A percentile compares a stretch with the other conserved stretches of the same genome.
These are phyloP conservation scores for Neospermospora avenae DNA, from an alignment of 2,329 filamentous ascomycete genomes.

Conservation along the genomic window DNA sequence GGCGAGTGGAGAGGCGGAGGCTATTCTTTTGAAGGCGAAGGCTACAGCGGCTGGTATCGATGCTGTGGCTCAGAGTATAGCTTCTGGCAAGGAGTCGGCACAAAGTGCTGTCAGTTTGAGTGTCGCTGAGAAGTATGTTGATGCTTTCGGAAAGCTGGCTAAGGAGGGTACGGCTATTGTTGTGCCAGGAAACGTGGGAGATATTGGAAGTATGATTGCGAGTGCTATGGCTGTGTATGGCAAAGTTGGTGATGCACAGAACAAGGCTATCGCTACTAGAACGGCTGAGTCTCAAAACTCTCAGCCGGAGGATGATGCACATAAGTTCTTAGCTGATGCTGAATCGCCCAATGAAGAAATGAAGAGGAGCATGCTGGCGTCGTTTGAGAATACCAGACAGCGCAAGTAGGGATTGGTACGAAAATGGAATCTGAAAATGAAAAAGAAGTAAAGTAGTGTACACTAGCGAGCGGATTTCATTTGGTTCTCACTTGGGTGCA, in stretches of 20 bases:
- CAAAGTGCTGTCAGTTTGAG: conserved; percentile 81
- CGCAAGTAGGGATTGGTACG: conserved; percentile 23
- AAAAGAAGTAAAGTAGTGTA: conserved; percentile 18
- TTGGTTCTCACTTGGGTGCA: conserved; percentile 5
- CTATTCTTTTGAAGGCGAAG: conserved; percentile 78
- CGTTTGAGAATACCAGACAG: conserved; percentile 41
- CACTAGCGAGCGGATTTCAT: conserved; percentile 16
- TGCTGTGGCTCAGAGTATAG: conserved; percentile 74
- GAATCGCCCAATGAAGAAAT: conserved; percentile 40
- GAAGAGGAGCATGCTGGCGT: conserved; percentile 46
- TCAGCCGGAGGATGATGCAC: conserved; percentile 27
- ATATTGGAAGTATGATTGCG: conserved; percentile 95
- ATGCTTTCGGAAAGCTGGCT: conserved; percentile 86
- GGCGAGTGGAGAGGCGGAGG: conserved; percentile 89
- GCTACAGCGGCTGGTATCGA: conserved; percentile 89
- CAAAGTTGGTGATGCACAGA: conserved; percentile 81
- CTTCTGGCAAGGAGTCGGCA: conserved; percentile 68
- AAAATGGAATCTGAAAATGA: background rate
- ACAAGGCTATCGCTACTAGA: conserved; percentile 60
- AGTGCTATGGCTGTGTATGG: conserved; percentile 94
- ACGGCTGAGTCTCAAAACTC: conserved; percentile 41
- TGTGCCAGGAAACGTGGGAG: conserved; percentile 93
- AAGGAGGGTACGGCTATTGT: conserved; percentile 95
- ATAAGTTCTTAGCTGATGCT: conserved; percentile 20
- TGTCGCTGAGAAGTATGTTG: conserved; percentile 97